Conservation (phyloP, 352 stramenopile species). For the Phytopythium kandeliae region DNA sequence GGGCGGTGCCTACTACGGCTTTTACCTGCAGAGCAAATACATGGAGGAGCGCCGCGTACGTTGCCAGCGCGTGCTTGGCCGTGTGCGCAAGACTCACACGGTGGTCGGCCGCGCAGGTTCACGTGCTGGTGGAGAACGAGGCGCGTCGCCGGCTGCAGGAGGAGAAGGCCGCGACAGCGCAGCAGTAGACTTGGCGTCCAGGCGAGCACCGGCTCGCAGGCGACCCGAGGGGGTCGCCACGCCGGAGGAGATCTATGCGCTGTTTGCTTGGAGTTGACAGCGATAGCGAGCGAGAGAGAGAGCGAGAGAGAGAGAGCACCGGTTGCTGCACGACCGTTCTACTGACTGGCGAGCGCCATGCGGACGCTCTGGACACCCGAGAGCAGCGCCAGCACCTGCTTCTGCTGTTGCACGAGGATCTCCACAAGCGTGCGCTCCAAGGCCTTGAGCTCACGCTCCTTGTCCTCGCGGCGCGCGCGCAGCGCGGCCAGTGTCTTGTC, state of each 20-base stretch:
- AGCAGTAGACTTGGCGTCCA: slow-evolving; percentile 1
- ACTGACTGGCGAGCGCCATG: slow-evolving; percentile 1
- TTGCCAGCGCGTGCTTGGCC: background rate
- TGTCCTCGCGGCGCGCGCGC: slow-evolving; percentile 46
- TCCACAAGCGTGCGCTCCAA: slow-evolving; percentile 80
- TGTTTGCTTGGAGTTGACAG: too few species aligned
- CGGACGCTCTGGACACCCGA: slow-evolving; percentile 18
- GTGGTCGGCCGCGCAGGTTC: slow-evolving; percentile 24
- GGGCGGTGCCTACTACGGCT: slow-evolving; percentile 68
- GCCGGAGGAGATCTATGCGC: too few species aligned
- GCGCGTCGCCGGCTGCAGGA: slow-evolving; percentile 54
- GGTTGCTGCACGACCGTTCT: background rate
- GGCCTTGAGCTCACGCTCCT: slow-evolving; percentile 68
- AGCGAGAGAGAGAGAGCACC: too few species aligned
- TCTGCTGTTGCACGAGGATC: slow-evolving; percentile 83
- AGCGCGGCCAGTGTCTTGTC: slow-evolving; percentile 61
- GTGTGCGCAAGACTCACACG: background rate
- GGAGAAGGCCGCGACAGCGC: slow-evolving; percentile 19
- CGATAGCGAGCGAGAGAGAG: too few species aligned
- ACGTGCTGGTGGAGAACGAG: slow-evolving; percentile 49
- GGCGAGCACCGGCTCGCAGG: too few species aligned
- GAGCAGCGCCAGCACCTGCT: slow-evolving; percentile 57
- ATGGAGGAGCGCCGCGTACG: slow-evolving; percentile 71
- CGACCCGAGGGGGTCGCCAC: too few species aligned
- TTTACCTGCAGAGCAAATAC: slow-evolving; percentile 82